Evolutionary conservation across 2,329 filamentous ascomycete genomes (phyloP).

Genomic region (Cladosporium sp.): DNA sequence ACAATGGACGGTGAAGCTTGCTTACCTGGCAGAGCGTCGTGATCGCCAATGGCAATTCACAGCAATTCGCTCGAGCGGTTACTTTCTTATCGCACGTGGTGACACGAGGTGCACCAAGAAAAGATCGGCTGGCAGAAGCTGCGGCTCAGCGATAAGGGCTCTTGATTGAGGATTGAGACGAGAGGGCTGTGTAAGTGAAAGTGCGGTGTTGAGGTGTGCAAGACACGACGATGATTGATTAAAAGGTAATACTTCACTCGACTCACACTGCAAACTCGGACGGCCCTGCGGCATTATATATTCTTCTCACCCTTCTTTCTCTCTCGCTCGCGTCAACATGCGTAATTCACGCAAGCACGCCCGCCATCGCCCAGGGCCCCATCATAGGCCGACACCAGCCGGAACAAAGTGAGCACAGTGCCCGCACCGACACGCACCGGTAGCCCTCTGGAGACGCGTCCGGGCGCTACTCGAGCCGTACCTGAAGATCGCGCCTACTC

Average conservation of each 20-base stretch:
- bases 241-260: neutral
- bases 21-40: conserved; percentile 11
- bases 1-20: neutral
- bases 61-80: neutral
- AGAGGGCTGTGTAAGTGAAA: neutral
- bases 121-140: conserved; percentile 1
- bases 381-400: neutral
- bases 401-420: neutral
- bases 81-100: conserved; percentile 14
- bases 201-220: neutral
- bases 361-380: neutral
- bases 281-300: conserved; percentile 14
- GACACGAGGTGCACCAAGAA: conserved; percentile 16
- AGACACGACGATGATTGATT: neutral
- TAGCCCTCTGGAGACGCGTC: neutral
- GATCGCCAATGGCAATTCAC: neutral
- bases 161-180: neutral
- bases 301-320: neutral
- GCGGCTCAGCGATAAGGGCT: conserved; percentile 1
- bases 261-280: neutral
- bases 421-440: neutral
- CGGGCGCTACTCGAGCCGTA: conserved; percentile 17
- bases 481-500: conserved; percentile 13
- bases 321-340: conserved; percentile 10
- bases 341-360: conserved; percentile 9